Conservation (phyloP, 805 yeast species). For the Metschnikowia arizonensis region DNA sequence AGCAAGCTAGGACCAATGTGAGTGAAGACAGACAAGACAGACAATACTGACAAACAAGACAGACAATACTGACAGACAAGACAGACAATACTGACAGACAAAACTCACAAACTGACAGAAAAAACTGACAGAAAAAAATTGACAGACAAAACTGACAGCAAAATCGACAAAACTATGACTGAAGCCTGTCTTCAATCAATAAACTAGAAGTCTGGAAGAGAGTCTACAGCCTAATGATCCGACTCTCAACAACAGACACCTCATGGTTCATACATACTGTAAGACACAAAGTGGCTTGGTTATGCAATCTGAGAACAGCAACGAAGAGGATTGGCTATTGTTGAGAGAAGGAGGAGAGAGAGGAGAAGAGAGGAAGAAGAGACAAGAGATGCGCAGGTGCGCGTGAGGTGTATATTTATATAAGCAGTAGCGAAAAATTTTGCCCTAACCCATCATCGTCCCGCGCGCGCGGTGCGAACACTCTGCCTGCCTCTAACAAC, state of each 20-base stretch:
- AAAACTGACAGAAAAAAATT: too few species aligned
- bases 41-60: too few species aligned
- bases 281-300: conserved; percentile 14
- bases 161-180: too few species aligned
- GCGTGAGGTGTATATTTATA: conserved; percentile 13
- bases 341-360: conserved; percentile 38
- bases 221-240: conserved; percentile 2
- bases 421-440: conserved; percentile 10
- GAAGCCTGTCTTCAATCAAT: too few species aligned
- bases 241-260: conserved; percentile 18
- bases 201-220: too few species aligned
- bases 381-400: conserved; percentile 6
- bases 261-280: conserved; percentile 14
- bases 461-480: not conserved
- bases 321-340: conserved; percentile 18
- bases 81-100: too few species aligned
- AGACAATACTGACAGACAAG: too few species aligned
- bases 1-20: too few species aligned
- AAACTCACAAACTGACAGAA: too few species aligned
- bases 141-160: too few species aligned
- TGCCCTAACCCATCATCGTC: conserved; percentile 3
- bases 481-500: conserved; percentile 7
- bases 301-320: conserved; percentile 20
- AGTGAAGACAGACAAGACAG: too few species aligned
- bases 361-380: conserved; percentile 9